Base-by-base conservation (phyloP, 2,329 filamentous ascomycete genomes). In the Phaeosphaeriaceae sp. region DNA sequence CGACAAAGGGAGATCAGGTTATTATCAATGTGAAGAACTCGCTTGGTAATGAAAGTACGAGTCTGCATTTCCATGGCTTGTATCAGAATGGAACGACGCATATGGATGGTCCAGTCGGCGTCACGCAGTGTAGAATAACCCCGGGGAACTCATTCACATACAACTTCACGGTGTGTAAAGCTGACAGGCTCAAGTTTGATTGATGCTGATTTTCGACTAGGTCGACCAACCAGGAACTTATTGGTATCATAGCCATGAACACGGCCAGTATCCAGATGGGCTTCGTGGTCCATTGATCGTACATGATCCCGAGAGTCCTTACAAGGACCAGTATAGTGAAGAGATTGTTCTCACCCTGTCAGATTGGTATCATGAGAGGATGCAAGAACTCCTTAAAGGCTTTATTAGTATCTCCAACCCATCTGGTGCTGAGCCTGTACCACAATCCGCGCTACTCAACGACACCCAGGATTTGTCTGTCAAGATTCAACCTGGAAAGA, bases 1-100 rank as follows among this genome's bases (percentile, higher is more conserved):
- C 85, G 54, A 90, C 89, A 57, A 85, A 89, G 56, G 88, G 87
- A 16, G 90, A 94, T 60, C 84, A 81, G 1, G 71, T 94, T 7
- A 70, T 90, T 3, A 83, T 92, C 35, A 83, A 89, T 26, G 78
- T 91, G 42, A 75, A 83, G 58, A 93, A 93, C 60, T 78, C 81
- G 17, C 83, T 88, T 0, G 76, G 77, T 11, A 88, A 91, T 57
- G 70, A 82, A 58, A 82, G 80, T 11, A 87, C 87, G 7, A 83
- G 81, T 30, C 77, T 92, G 4, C 89, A 93, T 66, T 92, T 89
- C 69, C 89, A 93, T 59, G 89, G 89, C 13, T 79, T 93, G 54
- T 90, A 85, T 64, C 88, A 91, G 66, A 89, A 89, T 58, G 87
- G 87, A 9, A 89, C 87, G 0, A 89, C 85, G 50, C 80, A 80